Evolutionary conservation across 805 yeast species (phyloP), one percentile per base, ranked within the genome.

Genomic region (Wickerhamomyces strasburgensis): DNA sequence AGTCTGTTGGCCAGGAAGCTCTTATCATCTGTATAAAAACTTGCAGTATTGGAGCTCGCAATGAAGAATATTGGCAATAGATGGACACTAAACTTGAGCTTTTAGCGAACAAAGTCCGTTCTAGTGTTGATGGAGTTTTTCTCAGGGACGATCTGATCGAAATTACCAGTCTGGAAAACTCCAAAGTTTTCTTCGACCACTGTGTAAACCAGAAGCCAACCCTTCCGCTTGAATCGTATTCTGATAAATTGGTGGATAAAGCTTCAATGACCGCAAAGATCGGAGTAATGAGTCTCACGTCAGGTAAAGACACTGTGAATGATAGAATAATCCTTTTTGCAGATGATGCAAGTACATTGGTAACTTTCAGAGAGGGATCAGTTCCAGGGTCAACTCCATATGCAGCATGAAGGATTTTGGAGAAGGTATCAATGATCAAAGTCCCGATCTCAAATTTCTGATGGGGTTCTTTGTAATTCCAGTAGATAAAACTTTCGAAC

Each of bases 401-500:
- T 3, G 75, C 68, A 10, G 74, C 60, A 16, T 61, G 60, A 30
- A 85, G 52, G 3, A 84, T 67, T 26, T 69, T 70, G 9, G 71
- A 60, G 51, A 86, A 82, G 3, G 78, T 62, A 17, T 67, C 67
- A 11, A 80, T 62, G 5, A 78, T 66, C 34, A 66, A 60, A 5
- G 68, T 61, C 0, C 89, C 87, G 30, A 87, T 64, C 46, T 76
- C 72, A 46, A 75, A 65, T 43, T 78, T 75, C 51, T 87, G 84
- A 31, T 64, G 57, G 1, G 74, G 61, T 9, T 70, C 56, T 21
- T 65, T 61, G 56, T 77, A 88, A 44, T 77, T 72, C 84, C 95
- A 86, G 51, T 71, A 75, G 4, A 70, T 61, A 47, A 80, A 84
- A 46, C 84, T 78, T 50, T 87, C 96, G 59, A 79, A 85, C 0